Base-by-base conservation (phyloP, 176 grass and related monocot species). In the Ananas comosus region DNA sequence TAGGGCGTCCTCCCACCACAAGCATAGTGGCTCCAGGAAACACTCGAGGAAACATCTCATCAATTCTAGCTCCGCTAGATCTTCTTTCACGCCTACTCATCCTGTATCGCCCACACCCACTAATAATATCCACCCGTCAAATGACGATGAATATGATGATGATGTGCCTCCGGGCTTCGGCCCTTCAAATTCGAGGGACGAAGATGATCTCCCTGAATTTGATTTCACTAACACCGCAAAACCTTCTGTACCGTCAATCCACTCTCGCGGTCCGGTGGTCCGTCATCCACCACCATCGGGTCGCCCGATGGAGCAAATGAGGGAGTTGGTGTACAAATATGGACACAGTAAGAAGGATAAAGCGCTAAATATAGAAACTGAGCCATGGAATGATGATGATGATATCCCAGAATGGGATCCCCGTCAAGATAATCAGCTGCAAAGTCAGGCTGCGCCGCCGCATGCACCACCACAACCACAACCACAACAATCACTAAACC, bases 341-440 rank as follows among this genome's bases (percentile, higher is more conserved):
- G 71, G 84, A 3, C 17, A 74, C 19, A 56, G 73, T 18, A 51
- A 74, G 70, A 66, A 48, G 76, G 61, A 16, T 57, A 80, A 80
- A 56, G 76, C 51, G 28, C 51, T 68, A 18, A 48, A 21, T 54
- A 63, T 59, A 72, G 72, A 69, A 75, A 53, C 14, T 17, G 65
- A 83, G 3, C 65, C 69, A 23, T 88, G 82, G 82, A 69, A 83
- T 13, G 92, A 63, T 11, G 50, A 80, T 1, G 94, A 97, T 65
- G 78, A 93, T 67, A 73, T 82, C 9, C 80, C 85, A 64, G 88
- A 91, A 66, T 99, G 94, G 94, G 79, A 77, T 18, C 94, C 94
- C 3, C 80, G 68, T 70, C 79, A 74, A 67, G 66, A 76, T 71
- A 54, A 29, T 69, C 71, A 68, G 53, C 68, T 79, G 23, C 83